Evolutionary conservation across 2,329 filamentous ascomycete genomes (phyloP).

Genomic region (Colletotrichum sansevieriae): DNA sequence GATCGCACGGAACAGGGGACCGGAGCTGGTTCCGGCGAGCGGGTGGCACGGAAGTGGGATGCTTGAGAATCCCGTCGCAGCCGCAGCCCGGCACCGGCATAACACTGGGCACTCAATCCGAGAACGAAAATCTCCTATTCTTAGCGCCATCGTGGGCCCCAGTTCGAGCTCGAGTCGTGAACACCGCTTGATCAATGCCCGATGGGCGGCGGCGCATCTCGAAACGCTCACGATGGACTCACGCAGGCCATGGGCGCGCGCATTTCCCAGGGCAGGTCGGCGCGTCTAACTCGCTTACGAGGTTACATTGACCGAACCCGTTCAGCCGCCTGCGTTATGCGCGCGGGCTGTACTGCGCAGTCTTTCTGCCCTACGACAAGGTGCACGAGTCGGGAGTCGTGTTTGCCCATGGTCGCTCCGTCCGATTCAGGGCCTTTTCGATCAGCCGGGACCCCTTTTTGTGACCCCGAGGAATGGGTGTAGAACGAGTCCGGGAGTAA

Average conservation of each 20-base stretch:
- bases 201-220: neutral
- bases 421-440: conserved; percentile 15
- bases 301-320: conserved; percentile 12
- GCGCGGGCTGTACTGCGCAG: neutral
- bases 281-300: conserved; percentile 38
- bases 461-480: neutral
- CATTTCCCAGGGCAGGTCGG: too few relatives aligned
- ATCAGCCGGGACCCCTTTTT: conserved; percentile 10
- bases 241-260: neutral
- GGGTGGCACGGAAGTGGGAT: conserved; percentile 7
- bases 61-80: neutral
- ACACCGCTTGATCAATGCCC: conserved; percentile 13
- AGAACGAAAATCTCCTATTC: conserved; percentile 34
- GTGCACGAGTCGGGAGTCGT: conserved; percentile 19
- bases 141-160: conserved; percentile 13
- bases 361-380: conserved; percentile 17
- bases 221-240: conserved; percentile 1
- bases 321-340: too few relatives aligned
- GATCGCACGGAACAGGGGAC: neutral
- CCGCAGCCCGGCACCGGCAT: neutral
- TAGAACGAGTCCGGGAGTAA: neutral
- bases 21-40: conserved; percentile 14
- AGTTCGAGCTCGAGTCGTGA: conserved; percentile 5
- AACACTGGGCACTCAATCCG: conserved; percentile 5
- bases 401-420: conserved; percentile 8